A percentile compares a stretch with the other conserved stretches of the same genome.
Evolutionary conservation across 331 rosid species (phyloP).

Genomic region (Quercus lobata): DNA sequence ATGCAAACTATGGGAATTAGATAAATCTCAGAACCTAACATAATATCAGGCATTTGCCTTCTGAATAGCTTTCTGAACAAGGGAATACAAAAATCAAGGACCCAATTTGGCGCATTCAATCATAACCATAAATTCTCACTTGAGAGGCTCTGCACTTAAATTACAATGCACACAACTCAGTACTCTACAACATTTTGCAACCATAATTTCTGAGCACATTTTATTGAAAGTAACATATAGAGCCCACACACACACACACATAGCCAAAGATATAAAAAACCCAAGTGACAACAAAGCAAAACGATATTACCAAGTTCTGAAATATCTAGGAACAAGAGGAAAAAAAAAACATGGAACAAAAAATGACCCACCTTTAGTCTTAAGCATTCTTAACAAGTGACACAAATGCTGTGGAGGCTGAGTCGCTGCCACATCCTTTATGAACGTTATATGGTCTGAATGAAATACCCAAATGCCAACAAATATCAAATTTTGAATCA

Average conservation of each 20-base stretch:
- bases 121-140: not conserved
- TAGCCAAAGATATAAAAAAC: not conserved
- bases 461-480: not conserved
- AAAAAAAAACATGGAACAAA: not conserved
- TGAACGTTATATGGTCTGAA: slow-evolving; percentile 76
- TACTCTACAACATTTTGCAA: not conserved
- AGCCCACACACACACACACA: not conserved
- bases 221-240: not conserved
- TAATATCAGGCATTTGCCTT: not conserved
- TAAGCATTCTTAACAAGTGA: slow-evolving; percentile 58
- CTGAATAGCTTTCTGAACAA: not conserved
- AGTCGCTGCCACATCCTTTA: slow-evolving; percentile 76
- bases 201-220: not conserved
- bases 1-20: too few relatives aligned
- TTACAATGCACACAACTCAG: not conserved
- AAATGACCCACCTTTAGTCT: slow-evolving; percentile 54
- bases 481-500: not conserved
- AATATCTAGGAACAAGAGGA: not conserved
- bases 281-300: not conserved
- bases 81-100: not conserved
- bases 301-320: not conserved
- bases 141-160: not conserved
- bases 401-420: slow-evolving; percentile 77
- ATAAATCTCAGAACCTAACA: too few relatives aligned
- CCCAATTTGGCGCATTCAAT: not conserved